Evolutionary conservation across 805 yeast genomes (phyloP).

Genomic region (Hanseniaspora meyeri): DNA sequence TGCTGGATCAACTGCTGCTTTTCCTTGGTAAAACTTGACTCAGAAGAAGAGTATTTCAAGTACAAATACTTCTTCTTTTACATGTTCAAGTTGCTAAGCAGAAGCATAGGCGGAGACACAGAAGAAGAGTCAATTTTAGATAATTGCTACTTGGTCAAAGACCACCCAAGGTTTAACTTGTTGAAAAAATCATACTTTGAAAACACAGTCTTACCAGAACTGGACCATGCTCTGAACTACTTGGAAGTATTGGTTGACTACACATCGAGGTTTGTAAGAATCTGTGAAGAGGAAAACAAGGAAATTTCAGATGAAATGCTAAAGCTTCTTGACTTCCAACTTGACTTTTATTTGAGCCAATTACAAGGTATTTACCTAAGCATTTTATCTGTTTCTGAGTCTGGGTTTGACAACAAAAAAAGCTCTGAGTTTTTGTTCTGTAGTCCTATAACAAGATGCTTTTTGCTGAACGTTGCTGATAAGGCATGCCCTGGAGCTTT

Average conservation of each 20-base stretch:
- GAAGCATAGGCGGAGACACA: background rate
- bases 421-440: conserved; percentile 1
- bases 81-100: conserved; percentile 7
- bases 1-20: conserved; percentile 13
- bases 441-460: conserved; percentile 7
- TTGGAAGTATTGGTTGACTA: conserved; percentile 3
- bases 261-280: background rate
- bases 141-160: conserved; percentile 2
- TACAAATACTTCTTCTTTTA: conserved; percentile 9
- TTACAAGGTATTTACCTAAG: conserved; percentile 7
- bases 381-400: conserved; percentile 1
- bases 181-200: conserved; percentile 3
- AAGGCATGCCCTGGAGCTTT: conserved; percentile 5
- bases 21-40: background rate
- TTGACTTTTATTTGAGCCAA: conserved; percentile 8
- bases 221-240: conserved; percentile 8
- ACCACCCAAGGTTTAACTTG: background rate
- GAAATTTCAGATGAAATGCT: background rate
- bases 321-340: background rate
- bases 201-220: conserved; percentile 10
- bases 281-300: background rate
- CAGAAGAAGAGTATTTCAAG: conserved; percentile 1
- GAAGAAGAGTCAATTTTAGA: conserved; percentile 1
- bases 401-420: conserved; percentile 4
- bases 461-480: conserved; percentile 7